Conservation (phyloP, 106 monocot species). For the Vanilla planifolia region DNA sequence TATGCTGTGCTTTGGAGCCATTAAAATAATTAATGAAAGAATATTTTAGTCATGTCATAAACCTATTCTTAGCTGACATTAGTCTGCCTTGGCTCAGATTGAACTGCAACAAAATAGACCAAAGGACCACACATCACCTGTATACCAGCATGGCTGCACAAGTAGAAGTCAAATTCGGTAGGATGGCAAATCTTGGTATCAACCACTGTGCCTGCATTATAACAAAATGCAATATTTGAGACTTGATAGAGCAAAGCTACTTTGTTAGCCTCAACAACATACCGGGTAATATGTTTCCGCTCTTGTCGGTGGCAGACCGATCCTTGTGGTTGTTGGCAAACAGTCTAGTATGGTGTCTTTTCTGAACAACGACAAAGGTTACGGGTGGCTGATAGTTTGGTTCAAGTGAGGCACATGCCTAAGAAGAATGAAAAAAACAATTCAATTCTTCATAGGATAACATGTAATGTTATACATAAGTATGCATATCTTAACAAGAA, state of each 20-base stretch:
- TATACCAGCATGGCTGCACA: constrained; percentile 93
- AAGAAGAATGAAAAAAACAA: background rate
- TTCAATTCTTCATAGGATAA: no score
- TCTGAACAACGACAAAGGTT: constrained; percentile 93
- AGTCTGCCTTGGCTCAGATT: background rate
- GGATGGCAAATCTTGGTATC: constrained; percentile 94
- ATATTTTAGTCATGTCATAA: no score
- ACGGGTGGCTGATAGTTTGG: constrained; percentile 90
- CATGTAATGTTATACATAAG: background rate
- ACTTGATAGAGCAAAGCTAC: background rate
- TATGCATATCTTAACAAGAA: background rate
- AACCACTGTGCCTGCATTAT: constrained; percentile 71
- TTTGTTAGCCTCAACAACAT: background rate
- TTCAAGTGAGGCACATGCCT: constrained; percentile 90
- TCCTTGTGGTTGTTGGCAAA: constrained; percentile 86
- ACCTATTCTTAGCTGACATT: background rate
- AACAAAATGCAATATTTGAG: background rate
- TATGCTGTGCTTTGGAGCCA: no score
- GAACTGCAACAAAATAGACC: background rate
- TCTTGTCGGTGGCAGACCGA: constrained; percentile 49
- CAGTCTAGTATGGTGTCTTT: constrained; percentile 84
- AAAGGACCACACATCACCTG: constrained; percentile 28
- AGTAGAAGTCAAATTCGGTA: constrained; percentile 82
- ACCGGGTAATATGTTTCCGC: constrained; percentile 93
- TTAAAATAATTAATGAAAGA: no score